Conservation (phyloP, 108 stramenopile genomes). For the Pseudonitzschia delicatissima region DNA sequence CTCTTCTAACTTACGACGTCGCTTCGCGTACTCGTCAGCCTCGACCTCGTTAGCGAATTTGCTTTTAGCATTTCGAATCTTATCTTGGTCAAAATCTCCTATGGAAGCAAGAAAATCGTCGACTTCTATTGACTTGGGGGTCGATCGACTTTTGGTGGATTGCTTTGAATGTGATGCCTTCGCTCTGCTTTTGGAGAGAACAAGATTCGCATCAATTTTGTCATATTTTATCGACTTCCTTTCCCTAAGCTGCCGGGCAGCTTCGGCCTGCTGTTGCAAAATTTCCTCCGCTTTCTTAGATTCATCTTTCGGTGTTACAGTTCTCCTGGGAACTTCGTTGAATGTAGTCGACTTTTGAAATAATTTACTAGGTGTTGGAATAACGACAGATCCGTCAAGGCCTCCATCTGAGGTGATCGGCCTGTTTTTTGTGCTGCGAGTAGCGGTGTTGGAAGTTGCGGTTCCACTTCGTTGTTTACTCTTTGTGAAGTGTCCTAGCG, state of each 20-base stretch:
- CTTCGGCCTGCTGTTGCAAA: conserved; percentile 38
- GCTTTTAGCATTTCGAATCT: conserved; percentile 59
- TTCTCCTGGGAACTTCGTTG: background rate
- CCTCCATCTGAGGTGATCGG: conserved; percentile 17
- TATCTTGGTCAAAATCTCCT: conserved; percentile 12
- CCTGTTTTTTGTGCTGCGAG: background rate
- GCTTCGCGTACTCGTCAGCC: conserved; percentile 70
- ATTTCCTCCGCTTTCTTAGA: conserved; percentile 6
- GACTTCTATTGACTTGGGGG: background rate
- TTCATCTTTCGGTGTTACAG: background rate
- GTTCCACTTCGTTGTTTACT: too few species aligned
- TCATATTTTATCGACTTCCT: background rate
- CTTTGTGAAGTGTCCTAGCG: background rate
- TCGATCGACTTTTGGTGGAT: background rate
- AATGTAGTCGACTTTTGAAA: conserved; percentile 19
- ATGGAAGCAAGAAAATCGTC: conserved; percentile 24
- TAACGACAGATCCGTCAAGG: conserved; percentile 63
- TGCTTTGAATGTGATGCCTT: background rate
- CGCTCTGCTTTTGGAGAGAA: background rate
- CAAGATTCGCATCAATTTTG: background rate
- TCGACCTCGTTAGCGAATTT: conserved; percentile 61
- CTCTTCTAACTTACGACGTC: conserved; percentile 49
- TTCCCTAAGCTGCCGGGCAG: conserved; percentile 20
- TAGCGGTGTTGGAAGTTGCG: background rate
- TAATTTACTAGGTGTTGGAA: conserved; percentile 57